phyloP scores from a whole-genome alignment of 2,329 filamentous ascomycete genomes.

The Fusarium haematococcum region DNA sequence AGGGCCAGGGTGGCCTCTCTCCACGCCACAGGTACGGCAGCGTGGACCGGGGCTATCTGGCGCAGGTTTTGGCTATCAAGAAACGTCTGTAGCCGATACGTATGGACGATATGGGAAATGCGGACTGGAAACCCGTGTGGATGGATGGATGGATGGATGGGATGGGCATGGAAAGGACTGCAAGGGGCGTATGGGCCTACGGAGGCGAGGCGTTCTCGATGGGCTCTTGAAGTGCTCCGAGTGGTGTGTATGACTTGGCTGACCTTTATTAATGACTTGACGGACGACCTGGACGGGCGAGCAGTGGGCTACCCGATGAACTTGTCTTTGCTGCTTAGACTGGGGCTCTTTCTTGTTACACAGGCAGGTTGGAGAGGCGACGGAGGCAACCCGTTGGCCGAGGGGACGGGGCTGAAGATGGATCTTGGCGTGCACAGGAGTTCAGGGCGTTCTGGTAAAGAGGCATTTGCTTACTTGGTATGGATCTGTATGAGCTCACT shows the following conservation, averaged over 20 bases:
- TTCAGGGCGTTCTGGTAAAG: conserved; percentile 41
- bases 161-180: conserved; percentile 1
- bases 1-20: conserved; percentile 4
- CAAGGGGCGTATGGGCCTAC: not conserved
- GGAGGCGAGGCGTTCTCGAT: not conserved
- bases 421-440: conserved; percentile 32
- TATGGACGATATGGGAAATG: not conserved
- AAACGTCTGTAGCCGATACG: not conserved
- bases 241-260: conserved; percentile 28
- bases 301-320: conserved; percentile 38
- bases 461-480: conserved; percentile 29
- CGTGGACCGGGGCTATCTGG: not conserved
- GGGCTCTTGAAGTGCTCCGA: not conserved
- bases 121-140: not conserved
- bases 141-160: not conserved
- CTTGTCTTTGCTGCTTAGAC: conserved; percentile 40
- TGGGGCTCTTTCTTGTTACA: conserved; percentile 33
- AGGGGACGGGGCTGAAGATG: conserved; percentile 6
- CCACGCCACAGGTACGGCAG: not conserved
- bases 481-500: conserved; percentile 21
- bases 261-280: conserved; percentile 36
- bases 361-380: conserved; percentile 22
- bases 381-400: conserved; percentile 35
- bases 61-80: not conserved
- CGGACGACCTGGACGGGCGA: conserved; percentile 27